These are phyloP conservation scores for Tricladium varicosporioides DNA, from an alignment of 2,329 filamentous ascomycete genomes.

Conservation along the genomic window DNA sequence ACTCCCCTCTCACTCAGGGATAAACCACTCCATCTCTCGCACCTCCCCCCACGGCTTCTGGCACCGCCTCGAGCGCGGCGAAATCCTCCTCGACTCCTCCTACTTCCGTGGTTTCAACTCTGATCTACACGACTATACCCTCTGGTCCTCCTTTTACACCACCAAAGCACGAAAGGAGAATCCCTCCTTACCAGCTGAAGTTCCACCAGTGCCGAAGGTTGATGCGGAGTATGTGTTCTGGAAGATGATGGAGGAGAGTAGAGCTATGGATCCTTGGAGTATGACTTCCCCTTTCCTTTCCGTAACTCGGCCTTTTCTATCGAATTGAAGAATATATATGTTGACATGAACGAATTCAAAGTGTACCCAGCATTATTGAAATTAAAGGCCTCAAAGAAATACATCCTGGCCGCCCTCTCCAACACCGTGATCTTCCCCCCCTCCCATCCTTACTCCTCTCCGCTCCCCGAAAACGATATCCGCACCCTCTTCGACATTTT, in stretches of 20 bases:
- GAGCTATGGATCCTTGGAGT: slow-evolving; percentile 5
- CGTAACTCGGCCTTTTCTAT: slow-evolving; percentile 22
- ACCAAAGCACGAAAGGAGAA: slow-evolving; percentile 34
- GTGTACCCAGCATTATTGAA: slow-evolving; percentile 76
- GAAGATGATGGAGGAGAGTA: slow-evolving; percentile 61
- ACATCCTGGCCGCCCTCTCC: slow-evolving; percentile 77
- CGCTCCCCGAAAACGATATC: slow-evolving; percentile 54
- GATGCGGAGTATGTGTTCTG: slow-evolving; percentile 81
- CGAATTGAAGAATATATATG: not conserved
- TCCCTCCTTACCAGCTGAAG: slow-evolving; percentile 39
- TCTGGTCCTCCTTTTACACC: slow-evolving; percentile 69
- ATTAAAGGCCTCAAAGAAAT: slow-evolving; percentile 58
- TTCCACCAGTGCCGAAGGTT: slow-evolving; percentile 67
- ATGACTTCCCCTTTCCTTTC: not conserved
- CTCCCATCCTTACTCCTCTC: slow-evolving; percentile 63
- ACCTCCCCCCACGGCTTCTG: slow-evolving; percentile 78
- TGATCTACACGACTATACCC: slow-evolving; percentile 64
- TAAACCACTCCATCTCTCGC: slow-evolving; percentile 85
- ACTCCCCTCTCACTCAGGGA: no score
- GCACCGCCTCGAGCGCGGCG: slow-evolving; percentile 84
- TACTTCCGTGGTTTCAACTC: slow-evolving; percentile 76
- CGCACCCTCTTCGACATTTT: slow-evolving; percentile 79
- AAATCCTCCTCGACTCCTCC: slow-evolving; percentile 67
- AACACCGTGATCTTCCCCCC: slow-evolving; percentile 88
- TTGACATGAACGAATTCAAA: not conserved